These are phyloP conservation scores for Cinchona pubescens DNA, from an alignment of 257 asterid species.

Conservation along the genomic window DNA sequence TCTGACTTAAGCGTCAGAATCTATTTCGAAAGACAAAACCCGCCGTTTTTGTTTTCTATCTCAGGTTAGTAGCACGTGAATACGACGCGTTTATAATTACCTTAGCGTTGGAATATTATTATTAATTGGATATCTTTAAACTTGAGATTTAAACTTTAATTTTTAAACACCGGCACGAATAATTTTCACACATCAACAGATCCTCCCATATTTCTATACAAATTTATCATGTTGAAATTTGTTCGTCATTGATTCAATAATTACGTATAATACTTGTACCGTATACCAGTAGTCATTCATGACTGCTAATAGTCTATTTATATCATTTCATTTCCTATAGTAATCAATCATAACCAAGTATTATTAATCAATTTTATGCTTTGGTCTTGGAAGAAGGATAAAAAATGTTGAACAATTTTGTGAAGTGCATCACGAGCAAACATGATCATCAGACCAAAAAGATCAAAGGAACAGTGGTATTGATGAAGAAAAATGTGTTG, in stretches of 20 bases:
- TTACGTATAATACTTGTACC: background rate
- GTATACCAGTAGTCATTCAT: background rate
- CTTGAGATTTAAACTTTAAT: too few species aligned
- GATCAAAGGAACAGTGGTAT: slow-evolving; percentile 56
- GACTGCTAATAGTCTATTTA: background rate
- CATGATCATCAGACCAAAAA: slow-evolving; percentile 25
- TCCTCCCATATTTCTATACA: too few species aligned
- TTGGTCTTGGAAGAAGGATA: background rate
- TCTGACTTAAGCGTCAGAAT: too few species aligned
- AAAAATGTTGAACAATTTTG: slow-evolving; percentile 19
- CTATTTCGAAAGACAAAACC: too few species aligned
- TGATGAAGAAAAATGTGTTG: slow-evolving; percentile 58
- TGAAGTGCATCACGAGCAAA: slow-evolving; percentile 14
- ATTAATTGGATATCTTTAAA: too few species aligned
- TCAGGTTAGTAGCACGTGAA: too few species aligned
- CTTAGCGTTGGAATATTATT: too few species aligned
- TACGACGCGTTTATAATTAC: too few species aligned
- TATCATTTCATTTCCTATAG: background rate
- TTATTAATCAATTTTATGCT: too few species aligned
- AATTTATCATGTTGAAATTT: background rate
- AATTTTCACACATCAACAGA: too few species aligned
- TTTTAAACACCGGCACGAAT: too few species aligned
- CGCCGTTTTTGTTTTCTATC: too few species aligned
- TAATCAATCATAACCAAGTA: background rate
- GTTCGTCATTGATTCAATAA: background rate